These are phyloP conservation scores for Petrea volubilis DNA, from an alignment of 257 asterid species.

Conservation along the genomic window DNA sequence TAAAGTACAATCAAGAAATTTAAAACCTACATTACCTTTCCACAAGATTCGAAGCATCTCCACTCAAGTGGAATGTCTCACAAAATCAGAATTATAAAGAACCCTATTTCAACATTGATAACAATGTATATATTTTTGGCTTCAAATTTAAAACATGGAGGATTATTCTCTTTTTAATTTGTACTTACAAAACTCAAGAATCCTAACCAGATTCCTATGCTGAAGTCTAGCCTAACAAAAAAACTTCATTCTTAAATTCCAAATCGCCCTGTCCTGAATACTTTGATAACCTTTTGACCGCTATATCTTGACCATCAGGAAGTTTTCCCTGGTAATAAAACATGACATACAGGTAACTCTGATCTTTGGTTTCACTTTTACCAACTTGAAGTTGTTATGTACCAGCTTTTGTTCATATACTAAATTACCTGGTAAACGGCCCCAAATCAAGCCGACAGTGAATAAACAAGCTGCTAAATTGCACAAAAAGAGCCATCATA, in stretches of 20 bases:
- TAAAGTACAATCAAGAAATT: not conserved
- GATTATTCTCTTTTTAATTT: no score
- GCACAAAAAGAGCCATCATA: not conserved
- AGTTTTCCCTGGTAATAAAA: constrained; percentile 31
- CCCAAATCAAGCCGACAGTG: constrained; percentile 27
- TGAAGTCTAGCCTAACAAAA: constrained; percentile 35
- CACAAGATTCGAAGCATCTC: constrained; percentile 99
- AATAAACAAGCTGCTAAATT: not conserved
- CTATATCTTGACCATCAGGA: constrained; percentile 34
- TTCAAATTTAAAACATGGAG: no score
- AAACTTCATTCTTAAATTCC: constrained; percentile 44
- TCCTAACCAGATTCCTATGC: constrained; percentile 34
- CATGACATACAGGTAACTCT: not conserved
- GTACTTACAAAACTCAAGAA: constrained; percentile 40
- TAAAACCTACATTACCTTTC: constrained; percentile 62
- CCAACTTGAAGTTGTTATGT: not conserved
- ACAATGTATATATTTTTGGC: no score
- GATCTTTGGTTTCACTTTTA: not conserved
- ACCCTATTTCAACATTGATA: no score
- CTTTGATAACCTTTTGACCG: constrained; percentile 35
- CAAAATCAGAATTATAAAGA: no score
- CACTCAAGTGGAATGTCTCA: constrained; percentile 88
- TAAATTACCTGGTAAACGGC: constrained; percentile 37
- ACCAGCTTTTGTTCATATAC: not conserved
- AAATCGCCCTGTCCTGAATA: constrained; percentile 35